A percentile compares a stretch with the other conserved stretches of the same genome.
These are phyloP conservation scores for Coprinellus micaceus DNA, from an alignment of 768 basidiomycete genomes.

Conservation along the genomic window DNA sequence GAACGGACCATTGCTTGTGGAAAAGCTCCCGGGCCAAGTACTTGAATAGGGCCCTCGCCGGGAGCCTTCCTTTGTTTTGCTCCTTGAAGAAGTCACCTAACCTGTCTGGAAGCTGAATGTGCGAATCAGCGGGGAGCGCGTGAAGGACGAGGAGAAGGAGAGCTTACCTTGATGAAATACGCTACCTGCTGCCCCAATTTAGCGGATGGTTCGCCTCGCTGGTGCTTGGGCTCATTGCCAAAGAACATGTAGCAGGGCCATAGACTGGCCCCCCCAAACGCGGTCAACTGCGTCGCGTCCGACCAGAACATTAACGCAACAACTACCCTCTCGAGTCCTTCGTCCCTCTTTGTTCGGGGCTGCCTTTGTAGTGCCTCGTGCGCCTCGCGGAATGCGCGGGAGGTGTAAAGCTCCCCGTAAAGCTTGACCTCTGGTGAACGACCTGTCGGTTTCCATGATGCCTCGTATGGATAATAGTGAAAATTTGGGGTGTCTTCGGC, in stretches of 20 bases:
- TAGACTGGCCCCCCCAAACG: constrained; percentile 14
- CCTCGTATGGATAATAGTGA: background rate
- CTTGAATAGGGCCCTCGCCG: background rate
- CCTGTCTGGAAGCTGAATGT: background rate
- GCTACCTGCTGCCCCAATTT: constrained; percentile 16
- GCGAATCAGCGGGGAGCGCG: background rate
- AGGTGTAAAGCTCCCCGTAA: constrained; percentile 17
- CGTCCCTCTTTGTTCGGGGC: background rate
- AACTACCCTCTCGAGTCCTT: constrained; percentile 16
- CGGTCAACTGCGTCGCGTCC: constrained; percentile 15
- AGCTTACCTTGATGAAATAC: constrained; percentile 10
- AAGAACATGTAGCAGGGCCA: constrained; percentile 20
- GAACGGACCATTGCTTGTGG: background rate
- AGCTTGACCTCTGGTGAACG: constrained; percentile 2
- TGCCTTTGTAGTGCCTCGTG: constrained; percentile 5
- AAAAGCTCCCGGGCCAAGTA: background rate
- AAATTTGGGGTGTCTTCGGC: background rate
- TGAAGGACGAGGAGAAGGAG: background rate
- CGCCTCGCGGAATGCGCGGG: constrained; percentile 12
- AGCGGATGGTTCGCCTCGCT: constrained; percentile 8
- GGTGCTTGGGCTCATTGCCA: constrained; percentile 19
- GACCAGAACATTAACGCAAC: constrained; percentile 26
- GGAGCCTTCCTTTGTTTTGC: background rate
- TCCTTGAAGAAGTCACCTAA: background rate
- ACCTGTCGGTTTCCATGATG: background rate